Percentiles rank a stretch among this genome's conserved stretches.
These are phyloP conservation scores for Fusarium udum DNA, from an alignment of 2,329 filamentous ascomycete genomes.

Conservation along the genomic window DNA sequence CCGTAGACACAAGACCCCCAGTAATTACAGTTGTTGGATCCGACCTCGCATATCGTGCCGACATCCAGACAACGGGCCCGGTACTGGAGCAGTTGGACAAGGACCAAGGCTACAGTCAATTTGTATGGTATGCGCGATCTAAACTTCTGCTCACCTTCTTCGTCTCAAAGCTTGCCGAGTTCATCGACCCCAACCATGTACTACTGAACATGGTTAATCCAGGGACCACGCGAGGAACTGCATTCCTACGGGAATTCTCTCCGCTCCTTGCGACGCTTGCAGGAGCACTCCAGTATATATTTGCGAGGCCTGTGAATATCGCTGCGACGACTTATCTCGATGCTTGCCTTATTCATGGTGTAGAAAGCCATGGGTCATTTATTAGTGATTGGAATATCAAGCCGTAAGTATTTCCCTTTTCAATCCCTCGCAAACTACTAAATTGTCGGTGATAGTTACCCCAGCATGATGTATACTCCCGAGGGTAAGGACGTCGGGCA, in stretches of 20 bases:
- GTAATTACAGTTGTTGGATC: background rate
- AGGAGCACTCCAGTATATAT: background rate
- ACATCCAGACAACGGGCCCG: fast-evolving
- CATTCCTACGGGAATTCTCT: background rate
- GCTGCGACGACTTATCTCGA: background rate
- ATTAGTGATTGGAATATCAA: background rate
- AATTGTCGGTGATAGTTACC: background rate
- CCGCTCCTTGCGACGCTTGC: background rate
- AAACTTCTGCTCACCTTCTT: background rate
- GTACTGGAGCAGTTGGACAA: background rate
- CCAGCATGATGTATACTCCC: fast-evolving
- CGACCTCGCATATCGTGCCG: background rate
- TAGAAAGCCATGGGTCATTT: background rate
- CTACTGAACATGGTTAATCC: background rate
- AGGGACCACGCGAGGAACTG: background rate
- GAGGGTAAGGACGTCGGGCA: background rate
- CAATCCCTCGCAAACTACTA: no score
- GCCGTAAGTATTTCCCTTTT: background rate
- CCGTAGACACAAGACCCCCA: fast-evolving
- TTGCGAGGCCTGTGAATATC: background rate
- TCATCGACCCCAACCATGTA: background rate
- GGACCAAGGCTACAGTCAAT: background rate
- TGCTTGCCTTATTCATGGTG: background rate
- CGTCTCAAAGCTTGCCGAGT: background rate
- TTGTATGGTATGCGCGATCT: background rate